Percentiles rank a stretch among this genome's conserved stretches.
These are phyloP conservation scores for Globisporangium nunn DNA, from an alignment of 352 stramenopile species.

Conservation along the genomic window DNA sequence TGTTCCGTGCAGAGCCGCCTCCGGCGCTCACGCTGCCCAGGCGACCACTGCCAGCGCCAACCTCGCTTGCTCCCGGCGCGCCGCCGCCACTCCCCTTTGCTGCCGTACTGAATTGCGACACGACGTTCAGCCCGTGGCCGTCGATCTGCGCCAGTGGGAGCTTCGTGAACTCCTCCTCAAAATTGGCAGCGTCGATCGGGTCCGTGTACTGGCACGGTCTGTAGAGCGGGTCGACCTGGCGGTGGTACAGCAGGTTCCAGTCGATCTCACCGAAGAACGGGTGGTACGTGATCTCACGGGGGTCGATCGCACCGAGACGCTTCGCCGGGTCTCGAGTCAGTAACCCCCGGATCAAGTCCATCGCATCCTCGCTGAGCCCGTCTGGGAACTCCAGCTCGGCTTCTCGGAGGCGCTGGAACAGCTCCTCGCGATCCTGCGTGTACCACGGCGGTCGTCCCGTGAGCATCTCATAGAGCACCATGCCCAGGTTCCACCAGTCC, in stretches of 20 bases:
- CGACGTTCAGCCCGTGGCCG: conserved; percentile 60
- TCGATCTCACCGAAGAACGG: conserved; percentile 79
- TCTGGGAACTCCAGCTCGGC: conserved; percentile 70
- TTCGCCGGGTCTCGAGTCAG: conserved; percentile 89
- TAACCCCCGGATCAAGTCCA: conserved; percentile 81
- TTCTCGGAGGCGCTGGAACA: conserved; percentile 62
- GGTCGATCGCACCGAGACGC: conserved; percentile 84
- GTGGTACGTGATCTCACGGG: conserved; percentile 75
- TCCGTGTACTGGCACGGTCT: conserved; percentile 78
- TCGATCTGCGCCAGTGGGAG: conserved; percentile 63
- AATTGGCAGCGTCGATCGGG: conserved; percentile 77
- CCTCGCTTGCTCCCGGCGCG: neutral
- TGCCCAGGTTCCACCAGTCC: conserved; percentile 84
- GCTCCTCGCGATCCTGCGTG: conserved; percentile 67
- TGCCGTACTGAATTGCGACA: conserved; percentile 21
- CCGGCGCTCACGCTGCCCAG: conserved; percentile 15
- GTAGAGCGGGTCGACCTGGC: conserved; percentile 72
- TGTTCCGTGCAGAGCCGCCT: conserved; percentile 51
- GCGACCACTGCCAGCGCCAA: conserved; percentile 11
- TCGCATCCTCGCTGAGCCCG: conserved; percentile 52
- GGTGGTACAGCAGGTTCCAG: conserved; percentile 75
- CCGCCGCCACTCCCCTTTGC: conserved; percentile 8
- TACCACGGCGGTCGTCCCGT: conserved; percentile 74
- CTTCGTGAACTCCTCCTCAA: conserved; percentile 82
- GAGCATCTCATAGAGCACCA: conserved; percentile 82